Evolutionary conservation across 805 yeast genomes (phyloP).

Genomic region (Candida patagonica): DNA sequence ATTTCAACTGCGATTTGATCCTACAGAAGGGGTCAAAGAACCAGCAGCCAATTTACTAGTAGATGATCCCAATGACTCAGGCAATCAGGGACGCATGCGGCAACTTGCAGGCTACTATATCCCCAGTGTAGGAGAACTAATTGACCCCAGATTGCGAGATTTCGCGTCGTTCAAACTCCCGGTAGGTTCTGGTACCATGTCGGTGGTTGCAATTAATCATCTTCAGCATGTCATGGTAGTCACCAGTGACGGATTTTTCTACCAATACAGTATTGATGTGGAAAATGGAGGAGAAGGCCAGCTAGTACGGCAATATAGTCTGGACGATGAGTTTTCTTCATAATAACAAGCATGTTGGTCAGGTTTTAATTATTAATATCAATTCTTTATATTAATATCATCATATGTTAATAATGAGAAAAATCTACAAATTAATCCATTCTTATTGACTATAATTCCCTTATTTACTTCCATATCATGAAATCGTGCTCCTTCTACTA

Average conservation of each 20-base stretch:
- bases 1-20: slow-evolving; percentile 49
- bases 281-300: slow-evolving; percentile 92
- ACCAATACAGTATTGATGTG: slow-evolving; percentile 72
- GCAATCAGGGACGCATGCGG: slow-evolving; percentile 19
- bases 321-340: too few species aligned
- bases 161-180: slow-evolving; percentile 83
- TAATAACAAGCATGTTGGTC: too few species aligned
- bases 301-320: slow-evolving; percentile 52
- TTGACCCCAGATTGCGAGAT: slow-evolving; percentile 77
- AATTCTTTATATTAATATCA: too few species aligned
- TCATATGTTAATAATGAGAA: too few species aligned
- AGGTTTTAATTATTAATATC: too few species aligned
- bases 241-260: slow-evolving; percentile 72
- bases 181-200: slow-evolving; percentile 18
- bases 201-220: slow-evolving; percentile 30
- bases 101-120: slow-evolving; percentile 57
- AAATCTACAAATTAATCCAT: too few species aligned
- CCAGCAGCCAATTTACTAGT: background rate
- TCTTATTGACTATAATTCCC: too few species aligned
- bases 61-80: background rate
- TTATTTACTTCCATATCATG: too few species aligned
- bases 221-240: slow-evolving; percentile 50
- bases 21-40: background rate
- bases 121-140: slow-evolving; percentile 70
- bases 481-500: too few species aligned